These are phyloP conservation scores for Trametes cingulata DNA, from an alignment of 768 basidiomycete genomes.

Conservation along the genomic window DNA sequence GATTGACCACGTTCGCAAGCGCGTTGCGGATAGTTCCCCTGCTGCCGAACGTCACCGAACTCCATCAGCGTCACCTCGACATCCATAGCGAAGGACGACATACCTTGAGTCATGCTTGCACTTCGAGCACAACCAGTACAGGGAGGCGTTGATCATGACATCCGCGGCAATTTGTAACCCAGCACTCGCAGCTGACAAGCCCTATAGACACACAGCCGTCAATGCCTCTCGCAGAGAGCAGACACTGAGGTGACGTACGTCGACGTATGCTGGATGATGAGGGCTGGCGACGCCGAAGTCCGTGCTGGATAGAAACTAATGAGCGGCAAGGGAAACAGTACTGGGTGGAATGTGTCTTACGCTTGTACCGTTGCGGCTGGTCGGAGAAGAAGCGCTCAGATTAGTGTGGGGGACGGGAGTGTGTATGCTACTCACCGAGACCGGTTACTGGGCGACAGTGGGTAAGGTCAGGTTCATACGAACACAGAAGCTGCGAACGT, in stretches of 20 bases:
- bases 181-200: slow-evolving; percentile 1
- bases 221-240: no score
- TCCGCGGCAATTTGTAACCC: slow-evolving; percentile 9
- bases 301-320: neutral
- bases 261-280: neutral
- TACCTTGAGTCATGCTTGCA: slow-evolving; percentile 1
- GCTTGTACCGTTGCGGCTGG: slow-evolving; percentile 4
- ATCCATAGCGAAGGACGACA: neutral
- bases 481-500: neutral
- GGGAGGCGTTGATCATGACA: slow-evolving; percentile 6
- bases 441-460: slow-evolving; percentile 14
- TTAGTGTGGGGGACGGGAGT: neutral
- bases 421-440: neutral
- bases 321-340: no score
- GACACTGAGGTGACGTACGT: neutral
- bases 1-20: slow-evolving; percentile 7
- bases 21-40: neutral
- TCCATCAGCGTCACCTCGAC: neutral
- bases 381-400: neutral
- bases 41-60: neutral
- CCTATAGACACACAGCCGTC: neutral
- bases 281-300: neutral
- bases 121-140: slow-evolving; percentile 15
- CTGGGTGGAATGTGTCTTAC: no score
- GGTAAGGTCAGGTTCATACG: no score